Base-by-base conservation (phyloP, 2,329 filamentous ascomycete genomes). In the Cladosporium colombiae region DNA sequence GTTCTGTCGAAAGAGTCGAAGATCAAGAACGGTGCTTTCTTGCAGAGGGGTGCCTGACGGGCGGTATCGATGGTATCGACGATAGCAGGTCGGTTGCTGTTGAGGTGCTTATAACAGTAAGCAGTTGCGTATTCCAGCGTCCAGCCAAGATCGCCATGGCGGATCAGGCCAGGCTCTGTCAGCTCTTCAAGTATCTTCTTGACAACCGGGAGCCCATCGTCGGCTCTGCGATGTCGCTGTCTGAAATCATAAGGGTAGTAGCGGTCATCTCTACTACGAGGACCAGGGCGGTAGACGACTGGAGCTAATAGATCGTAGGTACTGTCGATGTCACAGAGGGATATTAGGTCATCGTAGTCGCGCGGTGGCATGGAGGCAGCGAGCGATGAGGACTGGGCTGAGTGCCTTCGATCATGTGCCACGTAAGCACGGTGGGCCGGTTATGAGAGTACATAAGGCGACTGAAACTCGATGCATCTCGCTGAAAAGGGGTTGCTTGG, bases 51-150 rank as follows among this genome's bases (percentile, higher is more conserved):
- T 70, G 52, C 74, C 68, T 73, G 66, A 5, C 74, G 71, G 5
- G 70, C 63, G 16, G 53, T 61, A 52, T 74, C 71, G 58, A 76
- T 71, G 6, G 69, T 68, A 29, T 73, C 71, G 16, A 68, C 67
- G 27, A 75, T 66, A n/a, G 69, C 69, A 16, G 70, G 66, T 21
- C 65, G 68, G 50, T 72, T 73, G 55, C 65, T 66, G 44, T 67
- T 70, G 11, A 81, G 67, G 35, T 75, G 71, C 37, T 76, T 70
- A 62, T 78, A 75, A 31, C 77, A 63, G 70, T 76, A 79, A 27
- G 79, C 79, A 5, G 78, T 78, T 16, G 79, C 79, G 69, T 78
- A 81, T 33, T 80, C 78, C 18, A 79, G 74, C 23, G 74, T 77
- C 79, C 79, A 81, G 5, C 74, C 76, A 7, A 79, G 68, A 62